phyloP scores from a whole-genome alignment of 805 yeast genomes.

The Lachancea lanzarotensis region DNA sequence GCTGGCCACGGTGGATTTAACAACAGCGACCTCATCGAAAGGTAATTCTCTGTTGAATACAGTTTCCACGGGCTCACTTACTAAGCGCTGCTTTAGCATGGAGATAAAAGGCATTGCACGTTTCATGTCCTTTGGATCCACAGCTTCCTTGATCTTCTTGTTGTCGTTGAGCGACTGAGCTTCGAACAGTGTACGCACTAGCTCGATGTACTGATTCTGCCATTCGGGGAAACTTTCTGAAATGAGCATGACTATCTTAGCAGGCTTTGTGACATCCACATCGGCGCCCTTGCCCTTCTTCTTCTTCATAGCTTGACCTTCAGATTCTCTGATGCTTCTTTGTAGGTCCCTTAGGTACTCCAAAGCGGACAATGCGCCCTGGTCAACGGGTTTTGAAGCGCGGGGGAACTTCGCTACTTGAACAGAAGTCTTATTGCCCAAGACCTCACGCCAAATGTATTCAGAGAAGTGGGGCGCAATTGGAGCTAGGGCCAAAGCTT shows the following conservation, averaged over 20 bases:
- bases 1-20: constrained; percentile 49
- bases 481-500: constrained; percentile 80
- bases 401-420: constrained; percentile 79
- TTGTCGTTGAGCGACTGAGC: constrained; percentile 57
- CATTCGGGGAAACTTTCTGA: constrained; percentile 88
- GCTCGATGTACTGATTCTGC: constrained; percentile 74
- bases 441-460: constrained; percentile 75
- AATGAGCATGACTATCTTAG: constrained; percentile 63
- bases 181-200: constrained; percentile 73
- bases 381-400: constrained; percentile 59
- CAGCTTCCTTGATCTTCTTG: constrained; percentile 53
- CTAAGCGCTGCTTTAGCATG: constrained; percentile 71
- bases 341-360: constrained; percentile 72
- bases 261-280: constrained; percentile 68
- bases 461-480: constrained; percentile 96
- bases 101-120: constrained; percentile 97
- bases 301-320: constrained; percentile 74
- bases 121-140: constrained; percentile 82
- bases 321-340: constrained; percentile 87
- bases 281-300: constrained; percentile 80
- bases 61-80: constrained; percentile 57
- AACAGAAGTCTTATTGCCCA: constrained; percentile 58
- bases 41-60: constrained; percentile 87
- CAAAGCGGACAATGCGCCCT: constrained; percentile 57
- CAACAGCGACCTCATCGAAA: constrained; percentile 68